Conservation (phyloP, 768 basidiomycete species). For the Cyclocybe aegerita region DNA sequence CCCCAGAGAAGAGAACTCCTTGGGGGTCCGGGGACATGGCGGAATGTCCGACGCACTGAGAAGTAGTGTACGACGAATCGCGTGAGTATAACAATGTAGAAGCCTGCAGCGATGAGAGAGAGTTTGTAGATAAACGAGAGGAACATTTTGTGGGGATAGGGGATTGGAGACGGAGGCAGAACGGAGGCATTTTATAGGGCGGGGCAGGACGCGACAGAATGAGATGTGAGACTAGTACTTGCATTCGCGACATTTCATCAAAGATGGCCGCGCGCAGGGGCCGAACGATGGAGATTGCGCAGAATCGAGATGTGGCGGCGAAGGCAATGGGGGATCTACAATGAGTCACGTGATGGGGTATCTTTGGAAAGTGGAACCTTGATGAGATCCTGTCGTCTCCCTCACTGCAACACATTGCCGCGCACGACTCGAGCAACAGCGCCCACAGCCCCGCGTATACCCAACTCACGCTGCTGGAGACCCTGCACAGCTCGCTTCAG, state of each 20-base stretch:
- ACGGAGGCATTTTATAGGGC: not conserved
- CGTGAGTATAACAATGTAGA: slow-evolving; percentile 27
- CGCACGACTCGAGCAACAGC: not conserved
- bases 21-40: slow-evolving; percentile 52
- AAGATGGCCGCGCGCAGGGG: too few species aligned
- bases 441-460: too few species aligned
- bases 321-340: not conserved
- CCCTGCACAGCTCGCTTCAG: not conserved
- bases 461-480: too few species aligned
- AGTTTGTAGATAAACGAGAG: slow-evolving; percentile 24
- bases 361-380: slow-evolving; percentile 6
- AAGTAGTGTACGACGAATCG: slow-evolving; percentile 35
- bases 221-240: too few species aligned
- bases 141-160: slow-evolving; percentile 18
- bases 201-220: not conserved
- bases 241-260: too few species aligned
- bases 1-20: slow-evolving; percentile 57
- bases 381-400: slow-evolving; percentile 3
- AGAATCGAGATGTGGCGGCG: too few species aligned
- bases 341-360: slow-evolving; percentile 14
- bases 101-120: slow-evolving; percentile 23
- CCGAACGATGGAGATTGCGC: not conserved
- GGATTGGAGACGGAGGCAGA: not conserved
- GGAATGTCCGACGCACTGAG: slow-evolving; percentile 30
- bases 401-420: not conserved